Conservation (phyloP, 768 basidiomycete genomes). For the Lactarius quietus region DNA sequence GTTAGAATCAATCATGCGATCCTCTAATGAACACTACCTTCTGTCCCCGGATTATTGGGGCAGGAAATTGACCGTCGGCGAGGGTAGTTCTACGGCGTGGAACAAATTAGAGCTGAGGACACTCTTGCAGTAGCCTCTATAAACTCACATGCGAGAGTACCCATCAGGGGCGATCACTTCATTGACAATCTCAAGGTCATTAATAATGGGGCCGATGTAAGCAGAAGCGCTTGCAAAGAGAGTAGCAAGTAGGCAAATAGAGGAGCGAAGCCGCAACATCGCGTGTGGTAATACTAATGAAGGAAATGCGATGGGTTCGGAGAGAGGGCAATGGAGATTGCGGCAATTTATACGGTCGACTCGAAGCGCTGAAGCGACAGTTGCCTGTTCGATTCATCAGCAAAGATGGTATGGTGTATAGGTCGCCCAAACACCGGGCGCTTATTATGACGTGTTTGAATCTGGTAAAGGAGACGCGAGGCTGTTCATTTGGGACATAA, state of each 20-base stretch:
- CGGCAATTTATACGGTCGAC: background rate
- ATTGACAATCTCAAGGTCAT: constrained; percentile 25
- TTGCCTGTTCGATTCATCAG: background rate
- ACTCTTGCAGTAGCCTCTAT: background rate
- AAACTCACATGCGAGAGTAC: constrained; percentile 19
- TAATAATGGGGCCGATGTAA: constrained; percentile 11
- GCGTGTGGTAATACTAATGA: background rate
- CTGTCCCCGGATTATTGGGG: constrained; percentile 42
- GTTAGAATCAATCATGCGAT: constrained; percentile 29
- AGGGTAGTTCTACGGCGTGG: constrained; percentile 36
- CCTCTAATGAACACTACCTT: constrained; percentile 23
- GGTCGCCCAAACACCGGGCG: background rate
- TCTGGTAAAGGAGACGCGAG: background rate
- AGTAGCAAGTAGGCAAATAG: constrained; percentile 2
- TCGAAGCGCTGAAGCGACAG: background rate
- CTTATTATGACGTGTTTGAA: background rate
- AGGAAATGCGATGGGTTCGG: background rate
- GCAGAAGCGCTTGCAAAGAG: constrained; percentile 12
- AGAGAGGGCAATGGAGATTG: background rate
- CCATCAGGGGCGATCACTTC: constrained; percentile 28
- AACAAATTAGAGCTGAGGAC: background rate
- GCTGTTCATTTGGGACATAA: background rate
- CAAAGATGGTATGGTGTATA: background rate
- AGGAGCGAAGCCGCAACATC: background rate
- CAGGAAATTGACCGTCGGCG: constrained; percentile 47